Base-by-base conservation (phyloP, 192 early-diverging fungal species). In the Backusella luteola region DNA sequence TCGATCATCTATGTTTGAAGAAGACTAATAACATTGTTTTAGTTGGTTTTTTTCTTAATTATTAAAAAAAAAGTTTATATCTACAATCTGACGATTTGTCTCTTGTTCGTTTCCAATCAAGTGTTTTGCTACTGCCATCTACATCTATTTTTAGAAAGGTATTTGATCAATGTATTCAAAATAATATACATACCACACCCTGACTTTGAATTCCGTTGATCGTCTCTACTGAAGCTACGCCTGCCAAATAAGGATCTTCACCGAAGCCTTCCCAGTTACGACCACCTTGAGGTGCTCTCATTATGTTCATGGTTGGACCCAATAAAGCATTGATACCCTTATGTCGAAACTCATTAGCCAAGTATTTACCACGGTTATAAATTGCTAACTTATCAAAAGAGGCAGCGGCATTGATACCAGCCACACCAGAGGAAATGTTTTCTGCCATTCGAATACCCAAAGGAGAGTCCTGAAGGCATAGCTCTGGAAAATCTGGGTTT, bases 321-420 rank as follows among this genome's bases (percentile, higher is more conserved):
- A 91, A 79, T 36, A 81, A 80, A n/a, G 89, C 63, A 76, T 89
- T 83, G 67, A 90, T 78, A 59, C 90, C 90, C 66, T 85, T 90
- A 41, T 76, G 80, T 19, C 82, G 56, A 49, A 87, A 85, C 74
- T 91, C 90, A 74, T 90, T 76, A 23, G 84, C 90, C 74, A 92
- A 76, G 34, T 74, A 59, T 26, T 63, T 52, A 23, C 84, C 90
- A 42, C 90, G 80, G n/a, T 76, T 11, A 23, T 76, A 38, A 59
- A 91, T 87, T 23, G 88, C 41, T 36, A 69, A 34, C 6, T 73
- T 36, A 80, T 91, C 91, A 75, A 89, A 91, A 19, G 90, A 89
- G 8, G 91, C 80, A 39, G 91, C 91, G 63, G 87, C 78, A 67
- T 91, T 91, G 63, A 87, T 87, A 52, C 85, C 73, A 53, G 89